Evolutionary conservation across 2,329 filamentous ascomycete species (phyloP), one percentile per base, ranked within the genome.

Genomic region (Cladosporium phlei): DNA sequence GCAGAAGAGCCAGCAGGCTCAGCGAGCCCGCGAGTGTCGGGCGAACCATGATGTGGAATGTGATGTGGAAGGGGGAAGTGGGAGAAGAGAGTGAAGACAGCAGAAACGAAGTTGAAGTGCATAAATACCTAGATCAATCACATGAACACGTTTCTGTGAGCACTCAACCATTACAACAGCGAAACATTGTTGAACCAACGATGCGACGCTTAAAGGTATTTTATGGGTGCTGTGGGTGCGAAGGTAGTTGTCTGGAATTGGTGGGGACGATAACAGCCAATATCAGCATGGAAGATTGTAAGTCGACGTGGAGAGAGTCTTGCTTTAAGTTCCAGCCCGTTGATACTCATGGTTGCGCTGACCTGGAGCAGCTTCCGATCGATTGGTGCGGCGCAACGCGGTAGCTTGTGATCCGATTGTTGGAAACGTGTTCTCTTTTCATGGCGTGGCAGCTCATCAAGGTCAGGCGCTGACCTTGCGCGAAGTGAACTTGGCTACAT

Each of bases 1-100:
- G 21, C 9, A 38, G 22, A 5, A 48, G 19, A 17, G 48, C 47
- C 12, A 46, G 20, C 21, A 52, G 32, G 40, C 48, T 48, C 16
- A 35, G 8, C 7, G 50, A 45, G 48, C 50, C 39, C 5, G 39
- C 20, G 19, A 21, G 9, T 11, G 29, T 16, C 12, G 32, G 22
- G 7, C 27, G 35, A 16, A 43, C 40, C 50, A 52, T 52, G 28
- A 20, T 34, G 7, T 4, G 16, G 3, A 11, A 17, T 16, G 3
- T 17, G 6, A n/a, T 28, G 10, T n/a, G 11, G 22, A 24, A 16
- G 16, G 22, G 14, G 25, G 30, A n/a, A 16, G 12, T 12, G 6
- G 33, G 28, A n/a, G 10, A 17, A 29, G 16, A 9, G 37, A n/a
- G 16, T 3, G 10, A 27, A 2, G 21, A 12, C 9, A 39, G n/a